These are phyloP conservation scores for Umbilicaria muhlenbergii DNA, from an alignment of 495 filamentous ascomycete genomes.

Conservation along the genomic window DNA sequence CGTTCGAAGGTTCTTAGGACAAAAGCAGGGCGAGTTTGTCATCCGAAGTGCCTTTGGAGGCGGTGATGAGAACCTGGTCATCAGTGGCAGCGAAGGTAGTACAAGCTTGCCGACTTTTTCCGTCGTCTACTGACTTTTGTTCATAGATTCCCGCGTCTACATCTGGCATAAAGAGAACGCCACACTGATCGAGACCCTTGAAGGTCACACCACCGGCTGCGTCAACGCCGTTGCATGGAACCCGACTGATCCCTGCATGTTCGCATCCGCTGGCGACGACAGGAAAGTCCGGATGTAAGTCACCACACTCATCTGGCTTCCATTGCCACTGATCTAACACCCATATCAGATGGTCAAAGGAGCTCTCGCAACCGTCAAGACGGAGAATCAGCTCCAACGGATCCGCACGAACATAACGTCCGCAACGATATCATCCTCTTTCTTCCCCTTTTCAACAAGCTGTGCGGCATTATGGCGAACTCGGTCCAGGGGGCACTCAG, in stretches of 20 bases:
- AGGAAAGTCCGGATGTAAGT: slow-evolving; percentile 70
- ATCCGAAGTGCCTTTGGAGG: slow-evolving; percentile 79
- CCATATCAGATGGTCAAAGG: slow-evolving; percentile 8
- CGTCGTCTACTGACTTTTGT: slow-evolving; percentile 2
- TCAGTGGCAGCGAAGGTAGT: slow-evolving; percentile 82
- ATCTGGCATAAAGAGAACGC: slow-evolving; percentile 86
- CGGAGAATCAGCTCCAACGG: slow-evolving; percentile 11
- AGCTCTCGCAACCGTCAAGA: slow-evolving; percentile 3
- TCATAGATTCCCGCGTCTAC: slow-evolving; percentile 56
- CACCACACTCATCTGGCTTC: neutral
- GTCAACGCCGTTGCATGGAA: slow-evolving; percentile 94
- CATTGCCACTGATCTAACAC: neutral
- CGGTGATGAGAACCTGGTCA: slow-evolving; percentile 76
- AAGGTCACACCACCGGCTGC: slow-evolving; percentile 55
- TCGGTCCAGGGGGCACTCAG: too few species aligned
- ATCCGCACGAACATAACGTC: neutral
- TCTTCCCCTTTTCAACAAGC: too few species aligned
- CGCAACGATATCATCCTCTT: too few species aligned
- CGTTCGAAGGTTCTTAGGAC: slow-evolving; percentile 57
- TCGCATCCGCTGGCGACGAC: slow-evolving; percentile 88
- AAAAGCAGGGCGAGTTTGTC: slow-evolving; percentile 53
- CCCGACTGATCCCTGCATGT: slow-evolving; percentile 64
- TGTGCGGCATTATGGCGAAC: too few species aligned
- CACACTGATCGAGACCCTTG: slow-evolving; percentile 53
- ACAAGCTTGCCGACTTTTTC: neutral